These are phyloP conservation scores for Thuja plicata DNA, from an alignment of 83 land plant species.

Conservation along the genomic window DNA sequence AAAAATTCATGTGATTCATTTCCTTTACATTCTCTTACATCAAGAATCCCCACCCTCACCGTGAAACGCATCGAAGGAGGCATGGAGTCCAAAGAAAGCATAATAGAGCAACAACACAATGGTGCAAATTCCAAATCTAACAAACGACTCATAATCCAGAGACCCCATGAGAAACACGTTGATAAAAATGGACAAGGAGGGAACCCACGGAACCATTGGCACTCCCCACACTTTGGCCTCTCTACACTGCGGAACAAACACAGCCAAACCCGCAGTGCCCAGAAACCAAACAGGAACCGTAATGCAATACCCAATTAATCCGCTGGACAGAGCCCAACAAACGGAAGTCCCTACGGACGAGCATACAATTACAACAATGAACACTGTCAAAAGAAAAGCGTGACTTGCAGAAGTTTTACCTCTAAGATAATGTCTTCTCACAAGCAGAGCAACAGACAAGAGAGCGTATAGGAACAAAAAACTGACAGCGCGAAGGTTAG, in stretches of 20 bases:
- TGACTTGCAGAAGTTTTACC: slow-evolving; percentile 39
- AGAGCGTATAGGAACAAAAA: slow-evolving; percentile 81
- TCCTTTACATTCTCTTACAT: too few species aligned
- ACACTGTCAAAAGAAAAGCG: slow-evolving; percentile 16
- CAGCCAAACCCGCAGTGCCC: slow-evolving; percentile 48
- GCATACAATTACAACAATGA: slow-evolving; percentile 21
- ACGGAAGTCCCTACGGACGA: slow-evolving; percentile 22
- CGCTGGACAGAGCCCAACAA: not conserved
- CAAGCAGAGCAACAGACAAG: slow-evolving; percentile 76
- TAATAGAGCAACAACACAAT: slow-evolving; percentile 68
- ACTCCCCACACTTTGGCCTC: slow-evolving; percentile 78
- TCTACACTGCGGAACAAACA: slow-evolving; percentile 35
- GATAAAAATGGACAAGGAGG: slow-evolving; percentile 72
- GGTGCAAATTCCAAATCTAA: slow-evolving; percentile 67
- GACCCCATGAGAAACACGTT: slow-evolving; percentile 80
- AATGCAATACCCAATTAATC: slow-evolving; percentile 36
- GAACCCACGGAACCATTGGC: slow-evolving; percentile 89
- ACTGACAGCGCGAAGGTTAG: slow-evolving; percentile 72
- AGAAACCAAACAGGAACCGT: slow-evolving; percentile 42
- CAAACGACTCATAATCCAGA: slow-evolving; percentile 48
- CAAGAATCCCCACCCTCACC: not conserved
- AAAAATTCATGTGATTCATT: too few species aligned
- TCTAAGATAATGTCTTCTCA: slow-evolving; percentile 69
- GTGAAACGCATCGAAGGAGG: slow-evolving; percentile 76
- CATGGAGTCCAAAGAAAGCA: slow-evolving; percentile 73